A percentile compares a stretch with the other conserved stretches of the same genome.
These are phyloP conservation scores for Trichoderma virens DNA, from an alignment of 495 filamentous ascomycete genomes.

Conservation along the genomic window DNA sequence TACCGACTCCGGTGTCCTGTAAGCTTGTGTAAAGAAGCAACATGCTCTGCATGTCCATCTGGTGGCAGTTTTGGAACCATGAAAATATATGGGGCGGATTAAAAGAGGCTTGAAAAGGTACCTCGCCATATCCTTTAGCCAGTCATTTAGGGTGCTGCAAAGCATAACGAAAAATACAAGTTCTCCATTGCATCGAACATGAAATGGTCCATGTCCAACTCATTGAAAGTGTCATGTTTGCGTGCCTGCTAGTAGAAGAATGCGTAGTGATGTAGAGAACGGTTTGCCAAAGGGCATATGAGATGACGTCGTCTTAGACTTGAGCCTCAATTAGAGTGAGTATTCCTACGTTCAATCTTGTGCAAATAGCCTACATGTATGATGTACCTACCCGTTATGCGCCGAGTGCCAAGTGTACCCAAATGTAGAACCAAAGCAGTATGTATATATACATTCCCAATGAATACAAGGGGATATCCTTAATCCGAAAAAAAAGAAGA, in stretches of 20 bases:
- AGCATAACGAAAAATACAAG: background rate
- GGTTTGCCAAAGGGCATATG: too few species aligned
- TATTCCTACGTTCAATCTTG: background rate
- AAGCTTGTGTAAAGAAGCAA: constrained; percentile 20
- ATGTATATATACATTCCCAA: background rate
- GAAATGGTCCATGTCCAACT: too few species aligned
- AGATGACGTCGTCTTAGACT: too few species aligned
- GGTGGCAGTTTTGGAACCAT: background rate
- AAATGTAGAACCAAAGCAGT: background rate
- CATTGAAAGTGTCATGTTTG: too few species aligned
- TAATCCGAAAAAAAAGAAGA: too few species aligned
- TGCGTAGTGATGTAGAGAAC: too few species aligned
- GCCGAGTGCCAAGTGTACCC: constrained; percentile 4
- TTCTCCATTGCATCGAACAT: background rate
- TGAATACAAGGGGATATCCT: background rate
- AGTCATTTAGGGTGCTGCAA: constrained; percentile 2
- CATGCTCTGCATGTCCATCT: constrained; percentile 2
- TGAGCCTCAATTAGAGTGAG: background rate
- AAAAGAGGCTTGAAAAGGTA: constrained; percentile 6
- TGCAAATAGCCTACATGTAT: background rate
- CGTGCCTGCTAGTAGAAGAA: too few species aligned
- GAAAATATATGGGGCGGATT: background rate
- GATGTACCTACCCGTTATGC: background rate
- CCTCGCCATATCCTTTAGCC: constrained; percentile 6
- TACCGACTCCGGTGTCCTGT: constrained; percentile 48